Evolutionary conservation across 352 stramenopile species (phyloP).

Genomic region (Vaucheria bursata): DNA sequence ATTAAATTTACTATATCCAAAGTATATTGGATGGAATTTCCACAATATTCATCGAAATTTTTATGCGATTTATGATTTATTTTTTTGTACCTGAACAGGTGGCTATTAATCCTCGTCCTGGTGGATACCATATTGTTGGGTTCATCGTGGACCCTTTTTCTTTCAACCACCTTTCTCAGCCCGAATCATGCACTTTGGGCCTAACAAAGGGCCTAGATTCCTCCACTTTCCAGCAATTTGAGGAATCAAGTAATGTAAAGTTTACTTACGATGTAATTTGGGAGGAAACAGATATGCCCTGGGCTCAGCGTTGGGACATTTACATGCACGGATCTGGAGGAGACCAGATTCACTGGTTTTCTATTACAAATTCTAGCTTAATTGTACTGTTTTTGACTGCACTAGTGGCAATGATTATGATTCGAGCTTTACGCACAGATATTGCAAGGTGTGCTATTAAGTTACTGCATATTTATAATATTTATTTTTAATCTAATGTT

Average conservation of each 20-base stretch:
- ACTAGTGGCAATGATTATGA: slow-evolving; percentile 98
- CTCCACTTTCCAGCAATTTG: neutral
- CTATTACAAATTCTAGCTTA: slow-evolving; percentile 97
- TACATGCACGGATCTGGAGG: slow-evolving; percentile 79
- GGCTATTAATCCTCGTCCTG: no score
- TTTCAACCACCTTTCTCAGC: slow-evolving; percentile 61
- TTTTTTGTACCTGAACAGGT: neutral
- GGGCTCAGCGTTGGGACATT: slow-evolving; percentile 85
- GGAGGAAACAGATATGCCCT: slow-evolving; percentile 73
- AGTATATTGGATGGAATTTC: neutral
- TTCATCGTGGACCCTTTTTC: slow-evolving; percentile 82
- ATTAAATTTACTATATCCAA: no score
- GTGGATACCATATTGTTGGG: slow-evolving; percentile 51
- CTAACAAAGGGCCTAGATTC: neutral
- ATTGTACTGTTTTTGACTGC: slow-evolving; percentile 97
- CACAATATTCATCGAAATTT: slow-evolving; percentile 3
- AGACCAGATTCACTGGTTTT: slow-evolving; percentile 96
- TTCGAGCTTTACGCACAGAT: slow-evolving; percentile 92
- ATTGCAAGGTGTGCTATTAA: no score
- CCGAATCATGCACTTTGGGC: neutral
- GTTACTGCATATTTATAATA: no score
- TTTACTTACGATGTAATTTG: slow-evolving; percentile 87
- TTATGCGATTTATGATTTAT: neutral
- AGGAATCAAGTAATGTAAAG: neutral
- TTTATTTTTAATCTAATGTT: no score